Evolutionary conservation across 805 yeast genomes (phyloP).

Genomic region (Yarrowia sp.): DNA sequence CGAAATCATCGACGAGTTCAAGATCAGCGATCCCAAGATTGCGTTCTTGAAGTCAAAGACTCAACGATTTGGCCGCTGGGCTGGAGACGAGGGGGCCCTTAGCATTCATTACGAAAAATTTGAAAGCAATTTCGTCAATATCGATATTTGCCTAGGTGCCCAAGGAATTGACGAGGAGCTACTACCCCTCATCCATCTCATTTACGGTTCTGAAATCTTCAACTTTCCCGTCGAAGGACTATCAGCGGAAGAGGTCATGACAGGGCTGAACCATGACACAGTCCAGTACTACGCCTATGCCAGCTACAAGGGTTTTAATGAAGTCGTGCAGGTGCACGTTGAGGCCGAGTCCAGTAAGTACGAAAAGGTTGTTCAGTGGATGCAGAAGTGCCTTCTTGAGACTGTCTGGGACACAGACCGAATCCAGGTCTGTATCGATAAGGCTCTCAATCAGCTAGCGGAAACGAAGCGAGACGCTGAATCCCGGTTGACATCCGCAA

Average conservation of each 20-base stretch:
- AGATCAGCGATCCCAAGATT: slow-evolving; percentile 78
- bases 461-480: slow-evolving; percentile 70
- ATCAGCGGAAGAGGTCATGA: slow-evolving; percentile 78
- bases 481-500: slow-evolving; percentile 69
- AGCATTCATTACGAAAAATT: slow-evolving; percentile 80
- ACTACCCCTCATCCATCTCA: slow-evolving; percentile 67
- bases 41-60: slow-evolving; percentile 73
- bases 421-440: slow-evolving; percentile 69
- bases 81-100: slow-evolving; percentile 66
- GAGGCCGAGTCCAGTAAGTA: slow-evolving; percentile 70
- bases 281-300: slow-evolving; percentile 58
- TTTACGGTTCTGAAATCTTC: slow-evolving; percentile 67
- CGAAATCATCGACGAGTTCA: slow-evolving; percentile 64
- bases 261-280: slow-evolving; percentile 74
- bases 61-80: slow-evolving; percentile 53
- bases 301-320: slow-evolving; percentile 69
- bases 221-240: slow-evolving; percentile 78
- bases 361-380: slow-evolving; percentile 75
- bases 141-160: slow-evolving; percentile 67
- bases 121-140: slow-evolving; percentile 77
- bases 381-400: slow-evolving; percentile 66
- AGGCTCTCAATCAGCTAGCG: slow-evolving; percentile 63
- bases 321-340: slow-evolving; percentile 66
- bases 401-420: slow-evolving; percentile 76
- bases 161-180: slow-evolving; percentile 58